These are phyloP conservation scores for Phytophthora cajani DNA, from an alignment of 352 stramenopile genomes.

Conservation along the genomic window DNA sequence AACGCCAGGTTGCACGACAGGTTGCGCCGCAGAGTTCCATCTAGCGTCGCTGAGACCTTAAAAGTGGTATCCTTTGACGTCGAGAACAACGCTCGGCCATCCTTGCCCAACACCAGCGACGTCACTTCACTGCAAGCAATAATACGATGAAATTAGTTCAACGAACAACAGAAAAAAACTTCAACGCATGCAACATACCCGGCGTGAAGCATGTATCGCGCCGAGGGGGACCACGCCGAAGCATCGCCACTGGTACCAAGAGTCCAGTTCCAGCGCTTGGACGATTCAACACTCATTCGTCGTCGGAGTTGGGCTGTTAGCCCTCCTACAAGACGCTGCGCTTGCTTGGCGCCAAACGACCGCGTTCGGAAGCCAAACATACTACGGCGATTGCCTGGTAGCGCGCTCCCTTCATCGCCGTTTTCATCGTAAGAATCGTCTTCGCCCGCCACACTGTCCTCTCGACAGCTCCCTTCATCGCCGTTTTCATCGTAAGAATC, in stretches of 20 bases:
- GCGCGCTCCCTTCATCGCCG: slow-evolving; percentile 32
- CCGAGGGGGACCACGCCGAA: slow-evolving; percentile 70
- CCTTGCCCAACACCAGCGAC: slow-evolving; percentile 65
- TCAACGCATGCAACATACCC: slow-evolving; percentile 44
- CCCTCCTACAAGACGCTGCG: slow-evolving; percentile 75
- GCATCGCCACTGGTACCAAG: slow-evolving; percentile 57
- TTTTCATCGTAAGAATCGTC: slow-evolving; percentile 35
- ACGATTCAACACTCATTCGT: slow-evolving; percentile 74
- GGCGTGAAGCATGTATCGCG: slow-evolving; percentile 71
- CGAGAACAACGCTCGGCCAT: slow-evolving; percentile 72
- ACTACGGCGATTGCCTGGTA: slow-evolving; percentile 43
- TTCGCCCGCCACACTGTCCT: slow-evolving; percentile 15
- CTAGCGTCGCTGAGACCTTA: slow-evolving; percentile 74
- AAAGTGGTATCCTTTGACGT: slow-evolving; percentile 80
- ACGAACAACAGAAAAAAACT: not conserved
- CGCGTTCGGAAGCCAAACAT: slow-evolving; percentile 80
- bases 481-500: slow-evolving; percentile 35
- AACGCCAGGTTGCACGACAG: slow-evolving; percentile 80
- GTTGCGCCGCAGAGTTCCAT: slow-evolving; percentile 70
- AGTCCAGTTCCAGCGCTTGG: slow-evolving; percentile 75
- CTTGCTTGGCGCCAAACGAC: slow-evolving; percentile 69
- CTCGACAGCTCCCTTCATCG: slow-evolving; percentile 40
- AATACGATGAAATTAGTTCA: slow-evolving; percentile 1
- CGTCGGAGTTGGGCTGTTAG: slow-evolving; percentile 80
- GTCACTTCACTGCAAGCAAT: slow-evolving; percentile 62